Percentiles rank a stretch among this genome's conserved stretches.
phyloP scores from a whole-genome alignment of 805 yeast species.

The Candida gorgasii region DNA sequence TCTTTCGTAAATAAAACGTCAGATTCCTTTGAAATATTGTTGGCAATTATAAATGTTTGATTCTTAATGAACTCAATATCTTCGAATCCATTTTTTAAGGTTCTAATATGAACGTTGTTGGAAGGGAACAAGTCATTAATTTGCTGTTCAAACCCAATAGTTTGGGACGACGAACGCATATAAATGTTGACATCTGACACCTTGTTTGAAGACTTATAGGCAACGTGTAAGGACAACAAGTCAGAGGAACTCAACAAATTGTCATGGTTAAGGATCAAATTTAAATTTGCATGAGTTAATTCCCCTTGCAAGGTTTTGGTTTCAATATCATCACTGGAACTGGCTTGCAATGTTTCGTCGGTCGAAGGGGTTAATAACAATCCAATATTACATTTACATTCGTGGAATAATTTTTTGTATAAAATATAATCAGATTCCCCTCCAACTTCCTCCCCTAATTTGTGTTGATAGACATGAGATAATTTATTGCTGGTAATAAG shows the following conservation, averaged over 20 bases:
- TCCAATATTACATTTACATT: constrained; percentile 32
- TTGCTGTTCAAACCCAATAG: constrained; percentile 19
- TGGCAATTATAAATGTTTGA: constrained; percentile 28
- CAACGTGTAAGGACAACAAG: constrained; percentile 31
- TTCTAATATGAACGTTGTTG: constrained; percentile 15
- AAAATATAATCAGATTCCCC: constrained; percentile 21
- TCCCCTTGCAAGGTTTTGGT: constrained; percentile 13
- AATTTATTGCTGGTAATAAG: constrained; percentile 26
- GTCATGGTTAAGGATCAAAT: constrained; percentile 31
- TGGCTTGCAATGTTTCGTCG: not conserved
- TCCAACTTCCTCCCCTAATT: constrained; percentile 10
- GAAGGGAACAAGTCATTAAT: constrained; percentile 16
- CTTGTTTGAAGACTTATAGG: constrained; percentile 21
- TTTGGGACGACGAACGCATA: constrained; percentile 18
- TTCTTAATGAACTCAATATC: constrained; percentile 13
- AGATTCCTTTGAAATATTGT: constrained; percentile 17
- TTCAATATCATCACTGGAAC: constrained; percentile 9
- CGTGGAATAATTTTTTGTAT: constrained; percentile 27
- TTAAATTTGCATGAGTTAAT: constrained; percentile 18
- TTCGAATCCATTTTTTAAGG: constrained; percentile 13
- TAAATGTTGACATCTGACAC: constrained; percentile 21
- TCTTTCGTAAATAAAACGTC: constrained; percentile 12
- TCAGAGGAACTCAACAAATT: constrained; percentile 36
- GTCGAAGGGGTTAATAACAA: constrained; percentile 25
- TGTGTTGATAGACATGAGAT: constrained; percentile 8